Conservation (phyloP, 345 rosid genomes). For the Acer negundo region DNA sequence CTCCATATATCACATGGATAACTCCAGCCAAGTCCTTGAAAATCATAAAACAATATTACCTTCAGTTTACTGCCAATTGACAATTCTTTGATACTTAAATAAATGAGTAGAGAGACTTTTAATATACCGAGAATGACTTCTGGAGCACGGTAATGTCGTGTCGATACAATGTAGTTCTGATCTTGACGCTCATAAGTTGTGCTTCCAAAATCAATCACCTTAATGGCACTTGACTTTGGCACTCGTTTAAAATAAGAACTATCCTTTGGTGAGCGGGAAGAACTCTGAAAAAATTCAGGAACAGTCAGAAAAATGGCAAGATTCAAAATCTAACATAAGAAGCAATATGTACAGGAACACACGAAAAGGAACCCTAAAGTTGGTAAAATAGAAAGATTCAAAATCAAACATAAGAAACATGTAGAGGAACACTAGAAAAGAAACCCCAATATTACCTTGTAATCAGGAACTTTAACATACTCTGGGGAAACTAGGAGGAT, state of each 20-base stretch:
- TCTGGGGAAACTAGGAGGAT: slow-evolving; percentile 76
- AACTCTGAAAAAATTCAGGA: slow-evolving; percentile 33
- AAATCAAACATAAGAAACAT: not conserved
- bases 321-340: not conserved
- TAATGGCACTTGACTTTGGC: slow-evolving; percentile 86
- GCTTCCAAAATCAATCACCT: slow-evolving; percentile 93
- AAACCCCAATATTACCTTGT: slow-evolving; percentile 49
- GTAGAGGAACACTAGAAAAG: not conserved
- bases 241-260: slow-evolving; percentile 59
- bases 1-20: slow-evolving; percentile 96
- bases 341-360: not conserved
- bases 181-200: slow-evolving; percentile 82
- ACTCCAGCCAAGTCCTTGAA: slow-evolving; percentile 85
- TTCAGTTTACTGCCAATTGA: not conserved
- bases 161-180: slow-evolving; percentile 78
- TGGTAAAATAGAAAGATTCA: not conserved
- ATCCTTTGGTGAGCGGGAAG: slow-evolving; percentile 54
- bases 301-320: not conserved
- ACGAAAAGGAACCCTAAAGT: not conserved
- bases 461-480: slow-evolving; percentile 74
- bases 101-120: no score
- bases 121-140: slow-evolving; percentile 83
- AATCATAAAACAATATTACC: not conserved
- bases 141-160: slow-evolving; percentile 89
- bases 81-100: not conserved